phyloP scores from a whole-genome alignment of 495 filamentous ascomycete species.

The Aspergillus cavernicola region DNA sequence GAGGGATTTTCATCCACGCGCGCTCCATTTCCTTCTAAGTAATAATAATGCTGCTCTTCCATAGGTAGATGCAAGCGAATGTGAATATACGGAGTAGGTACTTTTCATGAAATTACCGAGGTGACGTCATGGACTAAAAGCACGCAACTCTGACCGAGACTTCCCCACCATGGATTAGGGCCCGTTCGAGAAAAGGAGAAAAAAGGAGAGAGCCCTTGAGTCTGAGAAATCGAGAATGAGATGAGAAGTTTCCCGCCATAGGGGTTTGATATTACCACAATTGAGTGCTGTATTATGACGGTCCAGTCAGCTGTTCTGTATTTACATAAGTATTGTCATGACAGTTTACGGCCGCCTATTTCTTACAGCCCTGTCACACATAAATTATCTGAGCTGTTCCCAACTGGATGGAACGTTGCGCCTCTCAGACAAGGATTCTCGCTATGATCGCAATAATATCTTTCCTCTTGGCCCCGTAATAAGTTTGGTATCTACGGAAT shows the following conservation, averaged over 20 bases:
- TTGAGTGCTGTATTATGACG: no score
- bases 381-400: constrained; percentile 15
- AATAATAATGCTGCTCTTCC: no score
- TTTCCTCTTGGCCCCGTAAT: constrained; percentile 7
- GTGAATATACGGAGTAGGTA: no score
- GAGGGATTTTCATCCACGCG: no score
- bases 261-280: constrained; percentile 11
- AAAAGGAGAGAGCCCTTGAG: constrained; percentile 1
- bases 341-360: background rate
- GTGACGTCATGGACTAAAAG: constrained; percentile 21
- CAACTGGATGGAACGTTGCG: constrained; percentile 33
- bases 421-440: constrained; percentile 21
- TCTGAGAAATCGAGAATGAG: no score
- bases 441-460: constrained; percentile 11
- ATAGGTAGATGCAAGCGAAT: background rate
- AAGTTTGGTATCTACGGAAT: no score
- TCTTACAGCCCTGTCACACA: constrained; percentile 5
- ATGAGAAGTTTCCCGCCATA: constrained; percentile 8
- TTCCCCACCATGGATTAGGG: constrained; percentile 6
- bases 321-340: background rate
- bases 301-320: constrained; percentile 1
- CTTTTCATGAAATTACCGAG: no score
- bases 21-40: no score
- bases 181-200: constrained; percentile 1
- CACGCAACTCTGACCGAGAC: constrained; percentile 10